Evolutionary conservation across 768 basidiomycete genomes (phyloP).

Genomic region (Suillus decipiens): DNA sequence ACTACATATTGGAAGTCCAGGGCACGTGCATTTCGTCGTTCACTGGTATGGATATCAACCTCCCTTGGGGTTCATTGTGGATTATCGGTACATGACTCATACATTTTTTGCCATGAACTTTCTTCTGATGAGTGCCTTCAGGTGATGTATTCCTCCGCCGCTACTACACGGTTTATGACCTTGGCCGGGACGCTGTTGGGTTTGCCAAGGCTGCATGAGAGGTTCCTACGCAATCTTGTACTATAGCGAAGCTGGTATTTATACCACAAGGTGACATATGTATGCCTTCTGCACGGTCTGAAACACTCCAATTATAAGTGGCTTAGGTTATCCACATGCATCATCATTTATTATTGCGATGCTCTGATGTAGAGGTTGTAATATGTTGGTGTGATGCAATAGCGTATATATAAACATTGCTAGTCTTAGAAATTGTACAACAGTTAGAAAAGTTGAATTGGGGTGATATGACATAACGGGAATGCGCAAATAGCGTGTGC

Average conservation of each 20-base stretch:
- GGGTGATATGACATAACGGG: not conserved
- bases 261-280: not conserved
- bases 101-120: conserved; percentile 5
- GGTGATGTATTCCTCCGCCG: conserved; percentile 92
- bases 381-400: not conserved
- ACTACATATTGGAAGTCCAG: conserved; percentile 89
- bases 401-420: not conserved
- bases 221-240: not conserved
- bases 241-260: not conserved
- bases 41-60: conserved; percentile 86
- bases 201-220: conserved; percentile 59
- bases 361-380: conserved; percentile 1
- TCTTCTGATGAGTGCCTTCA: conserved; percentile 25
- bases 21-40: conserved; percentile 95
- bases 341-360: not conserved
- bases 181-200: conserved; percentile 76
- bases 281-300: not conserved
- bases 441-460: no score
- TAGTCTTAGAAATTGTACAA: not conserved
- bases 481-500: no score
- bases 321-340: conserved; percentile 1
- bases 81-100: conserved; percentile 66
- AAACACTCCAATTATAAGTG: not conserved
- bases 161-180: conserved; percentile 90
- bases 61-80: conserved; percentile 82